Evolutionary conservation across 1,284 basidiomycete genomes (phyloP).

Genomic region (Microbotryum scabiosae): DNA sequence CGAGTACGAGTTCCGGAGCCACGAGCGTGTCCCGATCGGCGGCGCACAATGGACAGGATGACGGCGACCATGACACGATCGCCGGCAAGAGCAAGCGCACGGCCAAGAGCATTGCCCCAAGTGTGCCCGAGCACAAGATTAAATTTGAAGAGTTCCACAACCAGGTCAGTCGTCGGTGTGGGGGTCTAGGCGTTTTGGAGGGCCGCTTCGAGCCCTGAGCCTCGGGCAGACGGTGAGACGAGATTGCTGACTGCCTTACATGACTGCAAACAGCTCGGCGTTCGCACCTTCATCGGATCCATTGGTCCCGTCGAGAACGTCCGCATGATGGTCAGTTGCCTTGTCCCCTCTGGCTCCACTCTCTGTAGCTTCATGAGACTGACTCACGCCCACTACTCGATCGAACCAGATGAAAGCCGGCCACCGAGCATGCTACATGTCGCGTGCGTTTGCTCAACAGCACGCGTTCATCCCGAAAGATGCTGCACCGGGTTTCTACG

Average conservation of each 20-base stretch:
- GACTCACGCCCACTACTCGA: neutral
- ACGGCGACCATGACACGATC: conserved; percentile 4
- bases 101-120: conserved; percentile 30
- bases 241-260: conserved; percentile 5
- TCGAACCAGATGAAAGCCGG: conserved; percentile 62
- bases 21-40: neutral
- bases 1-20: conserved; percentile 1
- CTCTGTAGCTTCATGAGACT: conserved; percentile 11
- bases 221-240: neutral
- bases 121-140: conserved; percentile 57
- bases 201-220: neutral
- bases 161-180: conserved; percentile 22
- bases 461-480: conserved; percentile 84
- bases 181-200: too few species aligned
- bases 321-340: conserved; percentile 33
- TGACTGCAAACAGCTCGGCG: conserved; percentile 50
- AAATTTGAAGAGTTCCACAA: conserved; percentile 83
- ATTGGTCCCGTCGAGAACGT: conserved; percentile 77
- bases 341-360: neutral
- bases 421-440: conserved; percentile 90
- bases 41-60: conserved; percentile 9
- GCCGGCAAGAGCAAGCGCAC: conserved; percentile 9
- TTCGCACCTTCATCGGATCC: conserved; percentile 81
- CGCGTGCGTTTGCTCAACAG: conserved; percentile 79
- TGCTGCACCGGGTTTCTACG: conserved; percentile 64